These are phyloP conservation scores for Pulveroboletus sp. DNA, from an alignment of 768 basidiomycete genomes.

Conservation along the genomic window DNA sequence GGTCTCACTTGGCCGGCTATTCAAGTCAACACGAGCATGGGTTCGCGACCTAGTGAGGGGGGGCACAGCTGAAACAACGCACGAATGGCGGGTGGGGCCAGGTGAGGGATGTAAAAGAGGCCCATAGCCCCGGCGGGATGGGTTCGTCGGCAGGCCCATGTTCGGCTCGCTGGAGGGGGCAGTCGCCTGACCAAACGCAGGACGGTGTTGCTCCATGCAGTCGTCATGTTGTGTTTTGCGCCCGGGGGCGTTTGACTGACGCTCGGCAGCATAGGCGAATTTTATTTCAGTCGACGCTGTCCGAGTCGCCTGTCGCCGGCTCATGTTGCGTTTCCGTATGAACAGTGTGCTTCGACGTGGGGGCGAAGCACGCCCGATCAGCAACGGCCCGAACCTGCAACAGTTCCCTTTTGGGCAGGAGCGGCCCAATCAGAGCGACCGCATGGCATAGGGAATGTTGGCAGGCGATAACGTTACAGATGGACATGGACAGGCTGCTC, in stretches of 20 bases:
- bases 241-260: neutral
- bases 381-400: no score
- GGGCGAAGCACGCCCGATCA: no score
- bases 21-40: neutral
- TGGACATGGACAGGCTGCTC: constrained; percentile 16
- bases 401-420: neutral
- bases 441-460: constrained; percentile 13
- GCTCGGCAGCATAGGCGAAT: no score
- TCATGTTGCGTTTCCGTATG: no score
- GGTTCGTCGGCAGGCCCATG: constrained; percentile 8
- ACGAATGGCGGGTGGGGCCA: constrained; percentile 1
- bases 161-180: neutral
- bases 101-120: constrained; percentile 11
- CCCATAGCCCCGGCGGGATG: constrained; percentile 5
- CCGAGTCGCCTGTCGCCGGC: no score
- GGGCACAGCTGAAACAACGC: constrained; percentile 2
- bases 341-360: no score
- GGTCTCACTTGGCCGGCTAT: constrained; percentile 5
- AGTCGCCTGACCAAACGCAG: neutral
- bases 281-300: no score
- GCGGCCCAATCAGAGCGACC: constrained; percentile 7
- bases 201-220: constrained; percentile 5
- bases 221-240: neutral
- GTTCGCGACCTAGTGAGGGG: constrained; percentile 3
- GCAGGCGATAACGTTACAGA: constrained; percentile 21